Evolutionary conservation across 768 basidiomycete species (phyloP).

Genomic region (Russula compacta): DNA sequence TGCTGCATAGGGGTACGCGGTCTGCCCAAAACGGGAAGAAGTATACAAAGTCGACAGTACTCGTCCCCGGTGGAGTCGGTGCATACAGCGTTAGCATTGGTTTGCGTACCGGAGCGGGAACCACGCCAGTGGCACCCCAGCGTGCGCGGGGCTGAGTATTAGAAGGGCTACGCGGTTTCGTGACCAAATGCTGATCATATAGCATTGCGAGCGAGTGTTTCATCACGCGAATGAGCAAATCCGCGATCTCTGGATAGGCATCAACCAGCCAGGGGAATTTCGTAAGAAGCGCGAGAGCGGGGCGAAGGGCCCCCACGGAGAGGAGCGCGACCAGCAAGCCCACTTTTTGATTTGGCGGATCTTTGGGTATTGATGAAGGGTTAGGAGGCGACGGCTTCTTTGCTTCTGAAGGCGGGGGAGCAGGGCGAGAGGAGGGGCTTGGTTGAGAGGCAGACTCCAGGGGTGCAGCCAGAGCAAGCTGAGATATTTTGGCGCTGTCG

Average conservation of each 20-base stretch:
- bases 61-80: constrained; percentile 75
- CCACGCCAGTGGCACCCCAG: constrained; percentile 49
- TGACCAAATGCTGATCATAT: constrained; percentile 43
- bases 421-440: constrained; percentile 33
- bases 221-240: constrained; percentile 72
- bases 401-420: constrained; percentile 31
- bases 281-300: constrained; percentile 68
- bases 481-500: constrained; percentile 58
- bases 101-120: constrained; percentile 47
- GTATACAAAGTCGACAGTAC: constrained; percentile 70
- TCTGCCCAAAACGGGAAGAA: constrained; percentile 84
- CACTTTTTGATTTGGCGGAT: constrained; percentile 64
- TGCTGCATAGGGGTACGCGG: constrained; percentile 54
- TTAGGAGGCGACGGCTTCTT: constrained; percentile 24
- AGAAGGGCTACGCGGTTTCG: constrained; percentile 52
- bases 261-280: constrained; percentile 82
- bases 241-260: constrained; percentile 74
- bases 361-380: constrained; percentile 32
- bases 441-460: constrained; percentile 45
- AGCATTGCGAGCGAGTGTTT: constrained; percentile 59
- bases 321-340: constrained; percentile 74
- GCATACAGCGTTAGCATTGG: constrained; percentile 63
- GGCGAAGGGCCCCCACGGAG: constrained; percentile 72
- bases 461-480: constrained; percentile 79
- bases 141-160: constrained; percentile 57